phyloP scores from a whole-genome alignment of 805 yeast genomes.

The Candida parachauliodes region DNA sequence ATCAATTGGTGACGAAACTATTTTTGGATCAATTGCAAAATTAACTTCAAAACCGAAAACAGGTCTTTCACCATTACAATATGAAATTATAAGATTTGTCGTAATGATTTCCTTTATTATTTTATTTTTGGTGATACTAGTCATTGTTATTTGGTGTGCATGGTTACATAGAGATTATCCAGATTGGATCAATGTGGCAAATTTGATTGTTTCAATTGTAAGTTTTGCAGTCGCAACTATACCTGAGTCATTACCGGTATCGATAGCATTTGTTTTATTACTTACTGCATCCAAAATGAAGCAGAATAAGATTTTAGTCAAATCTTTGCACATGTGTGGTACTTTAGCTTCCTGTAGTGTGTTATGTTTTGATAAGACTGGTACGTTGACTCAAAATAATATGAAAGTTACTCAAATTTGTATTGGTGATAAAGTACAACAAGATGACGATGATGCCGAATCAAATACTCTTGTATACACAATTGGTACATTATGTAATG shows the following conservation, averaged over 20 bases:
- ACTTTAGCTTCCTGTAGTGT: conserved; percentile 55
- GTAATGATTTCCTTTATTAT: conserved; percentile 20
- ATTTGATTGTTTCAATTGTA: conserved; percentile 41
- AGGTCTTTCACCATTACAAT: conserved; percentile 41
- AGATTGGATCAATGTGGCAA: conserved; percentile 39
- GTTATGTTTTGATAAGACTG: conserved; percentile 42
- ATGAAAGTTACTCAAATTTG: conserved; percentile 37
- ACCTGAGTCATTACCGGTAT: conserved; percentile 52
- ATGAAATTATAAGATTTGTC: conserved; percentile 38
- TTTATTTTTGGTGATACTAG: conserved; percentile 24
- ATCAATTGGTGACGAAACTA: conserved; percentile 40
- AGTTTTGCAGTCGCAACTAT: conserved; percentile 48
- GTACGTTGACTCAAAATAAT: conserved; percentile 48
- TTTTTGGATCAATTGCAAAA: conserved; percentile 44
- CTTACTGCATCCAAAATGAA: conserved; percentile 48
- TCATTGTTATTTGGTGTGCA: conserved; percentile 40
- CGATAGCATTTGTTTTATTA: conserved; percentile 46
- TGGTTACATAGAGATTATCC: conserved; percentile 38
- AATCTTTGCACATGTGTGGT: conserved; percentile 47
- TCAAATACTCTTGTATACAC: conserved; percentile 10
- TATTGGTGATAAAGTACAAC: conserved; percentile 15
- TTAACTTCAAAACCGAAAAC: conserved; percentile 35
- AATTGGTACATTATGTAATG: conserved; percentile 33
- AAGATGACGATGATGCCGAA: conserved; percentile 12
- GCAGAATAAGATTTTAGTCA: conserved; percentile 41